Percentiles rank a stretch among this genome's conserved stretches.
Conservation (phyloP, 1,284 basidiomycete species). For the Leccinum angustisporum region DNA sequence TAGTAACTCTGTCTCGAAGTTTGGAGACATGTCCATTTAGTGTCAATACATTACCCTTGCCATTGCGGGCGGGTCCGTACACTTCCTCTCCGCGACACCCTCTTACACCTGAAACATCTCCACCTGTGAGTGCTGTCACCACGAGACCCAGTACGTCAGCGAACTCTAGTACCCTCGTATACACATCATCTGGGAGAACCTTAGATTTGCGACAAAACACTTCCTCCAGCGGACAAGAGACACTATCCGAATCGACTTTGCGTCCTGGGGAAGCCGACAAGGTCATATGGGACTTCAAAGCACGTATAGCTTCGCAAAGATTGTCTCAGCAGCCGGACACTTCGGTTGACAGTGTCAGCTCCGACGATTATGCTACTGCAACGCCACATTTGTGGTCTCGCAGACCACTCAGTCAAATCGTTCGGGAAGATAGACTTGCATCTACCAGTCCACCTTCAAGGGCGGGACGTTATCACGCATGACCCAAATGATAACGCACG, state of each 20-base stretch:
- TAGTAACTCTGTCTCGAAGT: constrained; percentile 30
- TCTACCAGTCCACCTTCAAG: constrained; percentile 6
- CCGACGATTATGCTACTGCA: constrained; percentile 33
- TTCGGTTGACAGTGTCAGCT: constrained; percentile 23
- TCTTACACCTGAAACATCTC: constrained; percentile 40
- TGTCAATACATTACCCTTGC: constrained; percentile 25
- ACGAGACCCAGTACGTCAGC: constrained; percentile 37
- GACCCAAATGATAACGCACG: constrained; percentile 20
- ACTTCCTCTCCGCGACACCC: constrained; percentile 21
- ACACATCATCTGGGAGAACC: constrained; percentile 26
- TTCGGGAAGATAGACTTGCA: constrained; percentile 22
- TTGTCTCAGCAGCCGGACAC: constrained; percentile 19
- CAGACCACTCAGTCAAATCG: constrained; percentile 32
- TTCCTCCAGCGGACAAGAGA: constrained; percentile 33
- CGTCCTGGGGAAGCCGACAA: constrained; percentile 35
- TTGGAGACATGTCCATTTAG: constrained; percentile 30
- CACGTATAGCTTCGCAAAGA: constrained; percentile 20
- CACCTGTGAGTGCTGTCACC: constrained; percentile 52
- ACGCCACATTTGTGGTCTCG: constrained; percentile 35
- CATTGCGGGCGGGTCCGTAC: constrained; percentile 33
- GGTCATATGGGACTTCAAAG: constrained; percentile 32
- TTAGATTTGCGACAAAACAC: constrained; percentile 32
- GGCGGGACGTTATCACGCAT: constrained; percentile 18
- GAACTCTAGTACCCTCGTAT: constrained; percentile 23
- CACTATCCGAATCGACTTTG: constrained; percentile 32